Evolutionary conservation across 2,329 filamentous ascomycete species (phyloP).

Genomic region (Penicillium digitatum): DNA sequence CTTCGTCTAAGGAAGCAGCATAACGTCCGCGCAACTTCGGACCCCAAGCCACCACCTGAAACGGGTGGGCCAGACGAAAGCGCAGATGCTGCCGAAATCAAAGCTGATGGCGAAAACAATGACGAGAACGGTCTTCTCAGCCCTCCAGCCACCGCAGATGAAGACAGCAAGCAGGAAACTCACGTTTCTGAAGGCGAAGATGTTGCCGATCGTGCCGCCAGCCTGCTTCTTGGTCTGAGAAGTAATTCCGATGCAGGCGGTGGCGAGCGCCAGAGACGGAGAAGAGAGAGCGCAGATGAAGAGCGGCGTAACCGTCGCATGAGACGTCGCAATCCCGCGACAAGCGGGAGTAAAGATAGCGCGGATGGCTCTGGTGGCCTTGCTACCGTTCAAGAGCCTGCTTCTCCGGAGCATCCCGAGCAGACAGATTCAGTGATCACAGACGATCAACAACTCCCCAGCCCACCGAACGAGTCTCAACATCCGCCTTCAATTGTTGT

Average conservation of each 20-base stretch:
- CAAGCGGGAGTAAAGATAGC: conserved; percentile 37
- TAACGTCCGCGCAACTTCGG: conserved; percentile 82
- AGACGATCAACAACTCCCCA: conserved; percentile 23
- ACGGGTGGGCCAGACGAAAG: conserved; percentile 53
- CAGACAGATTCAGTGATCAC: conserved; percentile 19
- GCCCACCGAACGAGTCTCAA: conserved; percentile 24
- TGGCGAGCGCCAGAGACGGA: conserved; percentile 56
- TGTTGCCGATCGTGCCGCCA: conserved; percentile 78
- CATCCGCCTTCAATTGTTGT: conserved; percentile 37
- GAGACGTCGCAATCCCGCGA: conserved; percentile 58
- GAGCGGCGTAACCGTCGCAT: conserved; percentile 66
- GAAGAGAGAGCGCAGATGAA: conserved; percentile 73
- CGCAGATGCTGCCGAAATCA: conserved; percentile 49
- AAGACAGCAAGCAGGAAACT: conserved; percentile 32
- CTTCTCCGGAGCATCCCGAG: conserved; percentile 28
- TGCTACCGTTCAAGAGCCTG: conserved; percentile 32
- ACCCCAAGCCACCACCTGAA: conserved; percentile 83
- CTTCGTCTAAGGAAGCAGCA: conserved; percentile 86
- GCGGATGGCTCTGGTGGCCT: conserved; percentile 27
- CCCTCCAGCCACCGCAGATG: conserved; percentile 44
- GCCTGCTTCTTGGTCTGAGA: conserved; percentile 77
- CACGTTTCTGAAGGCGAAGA: conserved; percentile 59
- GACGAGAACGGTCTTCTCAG: conserved; percentile 46
- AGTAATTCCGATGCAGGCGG: conserved; percentile 57
- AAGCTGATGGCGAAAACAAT: conserved; percentile 38